These are phyloP conservation scores for Postia placenta DNA, from an alignment of 768 basidiomycete genomes.

Conservation along the genomic window DNA sequence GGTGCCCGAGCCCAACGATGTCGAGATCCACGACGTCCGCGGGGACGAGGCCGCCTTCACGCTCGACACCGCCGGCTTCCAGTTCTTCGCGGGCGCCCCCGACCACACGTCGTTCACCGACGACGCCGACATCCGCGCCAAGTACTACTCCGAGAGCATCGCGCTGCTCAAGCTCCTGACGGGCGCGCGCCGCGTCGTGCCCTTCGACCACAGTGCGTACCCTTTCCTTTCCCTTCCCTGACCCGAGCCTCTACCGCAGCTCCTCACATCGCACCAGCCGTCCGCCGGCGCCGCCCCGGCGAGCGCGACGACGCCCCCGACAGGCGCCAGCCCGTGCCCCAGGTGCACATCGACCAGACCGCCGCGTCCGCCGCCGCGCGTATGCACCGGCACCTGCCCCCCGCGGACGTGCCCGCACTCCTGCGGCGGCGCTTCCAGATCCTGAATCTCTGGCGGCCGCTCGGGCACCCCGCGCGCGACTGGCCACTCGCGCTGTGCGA, in stretches of 20 bases:
- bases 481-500: slow-evolving; percentile 31
- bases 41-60: slow-evolving; percentile 16
- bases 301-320: slow-evolving; percentile 30
- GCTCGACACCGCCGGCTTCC: slow-evolving; percentile 33
- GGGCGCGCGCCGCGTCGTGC: slow-evolving; percentile 29
- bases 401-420: slow-evolving; percentile 29
- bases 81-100: slow-evolving; percentile 26
- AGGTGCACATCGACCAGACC: slow-evolving; percentile 43
- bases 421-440: slow-evolving; percentile 31
- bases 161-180: slow-evolving; percentile 30
- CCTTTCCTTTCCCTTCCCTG: no score
- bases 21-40: slow-evolving; percentile 15
- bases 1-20: slow-evolving; percentile 19
- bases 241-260: neutral
- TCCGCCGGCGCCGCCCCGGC: slow-evolving; percentile 36
- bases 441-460: slow-evolving; percentile 37
- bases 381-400: slow-evolving; percentile 37
- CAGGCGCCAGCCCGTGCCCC: slow-evolving; percentile 37
- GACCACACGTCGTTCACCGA: slow-evolving; percentile 28
- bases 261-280: slow-evolving; percentile 24
- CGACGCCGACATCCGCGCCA: slow-evolving; percentile 27
- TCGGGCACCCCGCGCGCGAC: slow-evolving; percentile 27
- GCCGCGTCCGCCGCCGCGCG: slow-evolving; percentile 32
- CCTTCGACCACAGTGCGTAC: slow-evolving; percentile 48
- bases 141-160: slow-evolving; percentile 33